Base-by-base conservation (phyloP, 2,329 filamentous ascomycete genomes). In the Alternaria burnsii region DNA sequence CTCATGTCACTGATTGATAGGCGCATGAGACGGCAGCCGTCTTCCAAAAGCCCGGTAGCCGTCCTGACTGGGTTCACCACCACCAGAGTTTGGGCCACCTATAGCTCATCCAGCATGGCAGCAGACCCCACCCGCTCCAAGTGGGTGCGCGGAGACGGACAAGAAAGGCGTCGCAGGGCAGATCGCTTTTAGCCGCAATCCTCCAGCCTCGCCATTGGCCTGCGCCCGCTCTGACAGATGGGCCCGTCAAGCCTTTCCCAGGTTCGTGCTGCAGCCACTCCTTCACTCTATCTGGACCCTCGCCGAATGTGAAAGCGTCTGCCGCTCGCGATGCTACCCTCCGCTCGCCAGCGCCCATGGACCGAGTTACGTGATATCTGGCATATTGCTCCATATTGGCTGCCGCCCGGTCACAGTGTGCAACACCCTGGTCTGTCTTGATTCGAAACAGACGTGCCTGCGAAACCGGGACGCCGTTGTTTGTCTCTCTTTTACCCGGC, bases 401-500 rank as follows among this genome's bases (percentile, higher is more conserved):
- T 65, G 58, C 66, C 50, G 65, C 58, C 64, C 58, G 67, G 65
- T 65, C 68, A 72, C 71, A 71, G 63, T 70, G 73, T 77, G 71
- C 71, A 60, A 76, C 72, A 62, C 59, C 65, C 68, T 58, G 60
- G 62, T 44, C 61, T 47, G 48, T 58, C 59, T 47, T 69, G 71
- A 71, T 75, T 74, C 71, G 69, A 75, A 73, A 72, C 71, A 62
- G 62, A 60, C 52, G 66, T 71, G 52, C 62, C 67, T 73, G 72
- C 71, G 69, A 71, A 72, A 75, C 73, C 67, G 62, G 63, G 65
- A 58, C 62, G 66, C 61, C 59, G 59, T 68, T 71, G 73, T 74
- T 73, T 75, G 71, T 72, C 68, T 64, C 67, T 68, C 65, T 66
- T 76, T 75, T 74, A 74, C 63, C 74, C 74, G 72, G 71, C 52